Evolutionary conservation across 352 stramenopile genomes (phyloP).

Genomic region (Phytophthora pistaciae): DNA sequence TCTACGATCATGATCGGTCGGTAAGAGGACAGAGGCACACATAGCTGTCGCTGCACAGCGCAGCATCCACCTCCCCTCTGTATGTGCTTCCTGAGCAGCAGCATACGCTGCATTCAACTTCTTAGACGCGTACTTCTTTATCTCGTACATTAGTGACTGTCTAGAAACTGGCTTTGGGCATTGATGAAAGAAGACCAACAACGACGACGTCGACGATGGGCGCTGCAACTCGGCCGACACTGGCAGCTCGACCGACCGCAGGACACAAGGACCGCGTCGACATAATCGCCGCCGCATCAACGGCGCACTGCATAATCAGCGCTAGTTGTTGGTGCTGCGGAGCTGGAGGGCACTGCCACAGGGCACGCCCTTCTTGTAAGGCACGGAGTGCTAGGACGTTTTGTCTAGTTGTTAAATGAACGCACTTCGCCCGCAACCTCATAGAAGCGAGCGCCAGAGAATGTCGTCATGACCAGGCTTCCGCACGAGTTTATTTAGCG

Average conservation of each 20-base stretch:
- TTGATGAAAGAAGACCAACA: neutral
- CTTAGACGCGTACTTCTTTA: slow-evolving; percentile 22
- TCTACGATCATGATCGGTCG: no score
- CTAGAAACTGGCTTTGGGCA: slow-evolving; percentile 37
- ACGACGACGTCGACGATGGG: no score
- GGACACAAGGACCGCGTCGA: no score
- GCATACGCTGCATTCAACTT: slow-evolving; percentile 36
- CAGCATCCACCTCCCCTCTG: slow-evolving; percentile 38
- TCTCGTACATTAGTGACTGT: slow-evolving; percentile 40
- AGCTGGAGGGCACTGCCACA: no score
- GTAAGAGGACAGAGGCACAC: slow-evolving; percentile 37
- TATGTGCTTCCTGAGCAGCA: slow-evolving; percentile 38
- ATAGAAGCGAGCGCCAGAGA: slow-evolving; percentile 26
- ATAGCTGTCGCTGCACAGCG: slow-evolving; percentile 47
- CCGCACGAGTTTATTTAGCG: slow-evolving; percentile 18
- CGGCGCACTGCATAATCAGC: no score
- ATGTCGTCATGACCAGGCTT: slow-evolving; percentile 36
- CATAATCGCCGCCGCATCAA: no score
- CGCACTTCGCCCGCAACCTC: slow-evolving; percentile 27
- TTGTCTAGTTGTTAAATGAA: no score
- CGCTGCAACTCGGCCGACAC: no score
- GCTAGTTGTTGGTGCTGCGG: no score
- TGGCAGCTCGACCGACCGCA: slow-evolving; percentile 15
- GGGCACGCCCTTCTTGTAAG: neutral
- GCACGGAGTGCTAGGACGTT: no score